Percentiles rank a stretch among this genome's conserved stretches.
Evolutionary conservation across 768 basidiomycete species (phyloP).

Genomic region (Paxillus involutus): DNA sequence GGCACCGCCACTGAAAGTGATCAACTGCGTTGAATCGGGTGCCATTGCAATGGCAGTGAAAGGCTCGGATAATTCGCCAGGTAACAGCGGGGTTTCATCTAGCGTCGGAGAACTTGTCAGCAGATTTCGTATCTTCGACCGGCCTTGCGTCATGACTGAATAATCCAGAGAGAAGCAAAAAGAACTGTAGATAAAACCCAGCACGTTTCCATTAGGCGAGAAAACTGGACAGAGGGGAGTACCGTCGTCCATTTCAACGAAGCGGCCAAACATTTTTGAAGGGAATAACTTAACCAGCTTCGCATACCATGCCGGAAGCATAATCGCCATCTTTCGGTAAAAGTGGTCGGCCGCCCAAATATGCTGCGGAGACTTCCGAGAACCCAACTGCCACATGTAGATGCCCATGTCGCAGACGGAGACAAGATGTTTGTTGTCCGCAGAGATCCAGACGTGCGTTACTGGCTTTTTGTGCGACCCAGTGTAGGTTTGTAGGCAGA

Average conservation of each 20-base stretch:
- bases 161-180: slow-evolving; percentile 4
- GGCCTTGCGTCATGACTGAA: neutral
- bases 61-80: neutral
- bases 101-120: slow-evolving; percentile 3
- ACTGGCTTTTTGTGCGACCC: slow-evolving; percentile 16
- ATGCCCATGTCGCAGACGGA: slow-evolving; percentile 15
- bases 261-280: neutral
- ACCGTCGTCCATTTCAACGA: slow-evolving; percentile 9
- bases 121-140: slow-evolving; percentile 5
- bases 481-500: slow-evolving; percentile 12
- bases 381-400: slow-evolving; percentile 9
- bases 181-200: neutral
- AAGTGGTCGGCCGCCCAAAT: slow-evolving; percentile 16
- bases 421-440: slow-evolving; percentile 11
- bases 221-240: slow-evolving; percentile 1
- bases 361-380: slow-evolving; percentile 7
- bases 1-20: slow-evolving; percentile 6
- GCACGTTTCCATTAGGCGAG: slow-evolving; percentile 8
- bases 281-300: slow-evolving; percentile 9
- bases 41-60: slow-evolving; percentile 10
- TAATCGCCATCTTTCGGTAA: slow-evolving; percentile 1
- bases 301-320: slow-evolving; percentile 16
- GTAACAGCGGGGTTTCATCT: slow-evolving; percentile 7
- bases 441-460: slow-evolving; percentile 16
- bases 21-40: slow-evolving; percentile 5